Conservation (phyloP, 1,284 basidiomycete genomes). For the Puccinia horiana region DNA sequence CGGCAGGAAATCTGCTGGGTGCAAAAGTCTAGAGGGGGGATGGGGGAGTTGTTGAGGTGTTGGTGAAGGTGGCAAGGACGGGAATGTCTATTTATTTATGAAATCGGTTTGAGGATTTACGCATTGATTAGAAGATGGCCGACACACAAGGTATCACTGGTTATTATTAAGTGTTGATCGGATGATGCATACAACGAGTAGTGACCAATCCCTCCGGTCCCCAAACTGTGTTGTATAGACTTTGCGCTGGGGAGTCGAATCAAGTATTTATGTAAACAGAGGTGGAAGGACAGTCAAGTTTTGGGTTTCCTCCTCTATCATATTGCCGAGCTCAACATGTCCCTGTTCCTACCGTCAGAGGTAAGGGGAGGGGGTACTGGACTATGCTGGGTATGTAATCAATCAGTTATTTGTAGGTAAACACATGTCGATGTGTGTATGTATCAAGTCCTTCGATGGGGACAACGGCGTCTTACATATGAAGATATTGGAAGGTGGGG, state of each 20-base stretch:
- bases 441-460: constrained; percentile 1
- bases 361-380: not conserved
- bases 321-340: not conserved
- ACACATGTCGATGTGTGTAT: not conserved
- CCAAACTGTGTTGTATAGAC: not conserved
- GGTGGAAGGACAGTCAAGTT: not conserved
- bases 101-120: not conserved
- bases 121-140: not conserved
- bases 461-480: not conserved
- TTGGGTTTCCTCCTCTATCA: not conserved
- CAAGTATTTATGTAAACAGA: not conserved
- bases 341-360: not conserved
- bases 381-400: not conserved
- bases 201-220: not conserved
- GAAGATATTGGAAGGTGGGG: not conserved
- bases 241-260: not conserved
- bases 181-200: not conserved
- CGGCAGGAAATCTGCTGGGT: not conserved
- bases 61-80: not conserved
- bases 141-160: not conserved
- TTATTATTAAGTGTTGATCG: not conserved
- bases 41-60: not conserved
- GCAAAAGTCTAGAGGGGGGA: not conserved
- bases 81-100: not conserved
- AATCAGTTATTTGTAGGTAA: too few relatives aligned